Evolutionary conservation across 495 filamentous ascomycete genomes (phyloP).

Genomic region (Podospora didyma): DNA sequence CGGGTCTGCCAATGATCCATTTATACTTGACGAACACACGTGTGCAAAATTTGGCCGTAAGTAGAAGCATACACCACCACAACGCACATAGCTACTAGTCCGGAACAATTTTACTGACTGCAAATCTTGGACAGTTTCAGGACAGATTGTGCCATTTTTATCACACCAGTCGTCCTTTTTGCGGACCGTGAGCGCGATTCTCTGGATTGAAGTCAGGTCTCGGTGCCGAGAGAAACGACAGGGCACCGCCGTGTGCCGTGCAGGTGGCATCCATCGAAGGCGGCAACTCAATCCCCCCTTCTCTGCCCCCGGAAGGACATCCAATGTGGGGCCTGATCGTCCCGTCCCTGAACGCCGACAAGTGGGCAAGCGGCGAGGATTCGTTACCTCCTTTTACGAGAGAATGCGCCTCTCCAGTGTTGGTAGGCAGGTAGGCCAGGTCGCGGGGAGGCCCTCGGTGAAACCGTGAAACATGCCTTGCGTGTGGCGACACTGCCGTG

Average conservation of each 20-base stretch:
- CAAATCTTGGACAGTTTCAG: background rate
- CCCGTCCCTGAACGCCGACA: slow-evolving; percentile 23
- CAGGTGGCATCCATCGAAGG: slow-evolving; percentile 1
- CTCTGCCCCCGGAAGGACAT: slow-evolving; percentile 13
- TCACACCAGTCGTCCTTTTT: background rate
- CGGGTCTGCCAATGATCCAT: no score
- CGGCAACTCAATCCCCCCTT: slow-evolving; percentile 5
- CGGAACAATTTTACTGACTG: background rate
- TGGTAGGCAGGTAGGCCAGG: no score
- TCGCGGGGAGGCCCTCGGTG: background rate
- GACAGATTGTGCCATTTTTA: background rate
- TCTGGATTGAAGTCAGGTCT: background rate
- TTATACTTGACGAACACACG: no score
- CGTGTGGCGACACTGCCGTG: background rate
- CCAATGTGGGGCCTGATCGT: slow-evolving; percentile 25
- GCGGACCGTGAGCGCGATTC: background rate
- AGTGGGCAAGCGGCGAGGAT: slow-evolving; percentile 10
- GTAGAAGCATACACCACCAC: background rate
- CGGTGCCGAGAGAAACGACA: slow-evolving; percentile 12
- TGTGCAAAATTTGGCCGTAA: no score
- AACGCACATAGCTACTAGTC: background rate
- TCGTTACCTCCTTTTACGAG: background rate
- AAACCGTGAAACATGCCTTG: background rate
- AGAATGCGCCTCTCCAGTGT: background rate
- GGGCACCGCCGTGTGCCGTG: slow-evolving; percentile 3